A percentile compares a stretch with the other conserved stretches of the same genome.
These are phyloP conservation scores for Trichophyton rubrum DNA, from an alignment of 2,329 filamentous ascomycete species.

Conservation along the genomic window DNA sequence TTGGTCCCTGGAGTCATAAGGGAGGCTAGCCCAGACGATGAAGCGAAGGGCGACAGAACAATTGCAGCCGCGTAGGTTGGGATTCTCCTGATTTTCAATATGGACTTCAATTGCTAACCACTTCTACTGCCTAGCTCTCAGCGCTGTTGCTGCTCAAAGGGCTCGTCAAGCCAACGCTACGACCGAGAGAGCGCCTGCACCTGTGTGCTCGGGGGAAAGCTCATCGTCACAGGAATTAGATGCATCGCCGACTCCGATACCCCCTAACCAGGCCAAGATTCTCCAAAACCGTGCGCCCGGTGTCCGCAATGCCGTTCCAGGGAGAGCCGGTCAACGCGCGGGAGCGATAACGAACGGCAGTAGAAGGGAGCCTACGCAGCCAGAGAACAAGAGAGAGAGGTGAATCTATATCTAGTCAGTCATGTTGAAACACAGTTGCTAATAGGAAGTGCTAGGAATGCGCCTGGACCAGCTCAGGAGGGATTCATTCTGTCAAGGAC, in stretches of 20 bases:
- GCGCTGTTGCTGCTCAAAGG: conserved; percentile 33
- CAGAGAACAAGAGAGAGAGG: background rate
- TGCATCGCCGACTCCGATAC: conserved; percentile 16
- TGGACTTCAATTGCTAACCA: background rate
- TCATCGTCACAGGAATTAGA: conserved; percentile 27
- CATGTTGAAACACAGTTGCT: background rate
- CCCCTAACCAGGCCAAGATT: background rate
- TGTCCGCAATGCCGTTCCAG: background rate
- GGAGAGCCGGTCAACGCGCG: no score
- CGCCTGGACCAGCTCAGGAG: conserved; percentile 15
- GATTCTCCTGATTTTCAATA: background rate
- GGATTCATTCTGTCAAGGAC: conserved; percentile 31
- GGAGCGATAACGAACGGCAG: conserved; percentile 5
- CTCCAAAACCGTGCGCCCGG: background rate
- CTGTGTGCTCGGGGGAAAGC: conserved; percentile 15
- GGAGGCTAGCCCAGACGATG: conserved; percentile 4
- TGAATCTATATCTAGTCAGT: background rate
- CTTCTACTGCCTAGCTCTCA: conserved; percentile 18
- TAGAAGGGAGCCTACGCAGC: background rate
- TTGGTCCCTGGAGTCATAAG: no score
- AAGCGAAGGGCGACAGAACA: conserved; percentile 10
- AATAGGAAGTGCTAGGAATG: background rate
- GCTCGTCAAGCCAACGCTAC: conserved; percentile 22
- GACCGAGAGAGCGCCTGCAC: conserved; percentile 14
- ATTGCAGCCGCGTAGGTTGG: conserved; percentile 8